Conservation (phyloP, 2,329 filamentous ascomycete genomes). For the Didymella keratinophila region DNA sequence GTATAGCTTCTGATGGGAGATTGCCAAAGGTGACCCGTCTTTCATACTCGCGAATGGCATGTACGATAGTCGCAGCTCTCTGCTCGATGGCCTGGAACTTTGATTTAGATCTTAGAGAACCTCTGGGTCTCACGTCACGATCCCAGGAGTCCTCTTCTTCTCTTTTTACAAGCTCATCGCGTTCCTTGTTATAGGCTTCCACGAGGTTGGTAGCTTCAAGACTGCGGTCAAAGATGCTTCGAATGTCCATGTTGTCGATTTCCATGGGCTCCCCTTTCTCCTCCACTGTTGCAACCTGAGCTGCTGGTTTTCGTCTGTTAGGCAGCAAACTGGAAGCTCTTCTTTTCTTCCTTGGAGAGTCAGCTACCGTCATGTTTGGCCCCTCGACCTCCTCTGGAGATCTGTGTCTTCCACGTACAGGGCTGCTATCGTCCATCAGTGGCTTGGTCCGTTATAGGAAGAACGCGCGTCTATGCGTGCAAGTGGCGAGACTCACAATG, state of each 20-base stretch:
- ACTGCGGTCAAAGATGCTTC: conserved; percentile 13
- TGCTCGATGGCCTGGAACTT: conserved; percentile 14
- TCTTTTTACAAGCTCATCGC: conserved; percentile 37
- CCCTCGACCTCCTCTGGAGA: conserved; percentile 35
- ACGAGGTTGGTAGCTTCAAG: neutral
- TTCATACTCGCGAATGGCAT: conserved; percentile 54
- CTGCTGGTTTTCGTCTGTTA: conserved; percentile 5
- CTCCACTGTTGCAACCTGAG: conserved; percentile 24
- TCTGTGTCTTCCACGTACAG: conserved; percentile 43
- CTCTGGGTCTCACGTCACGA: conserved; percentile 31
- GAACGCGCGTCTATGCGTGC: neutral
- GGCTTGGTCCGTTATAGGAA: too few species aligned
- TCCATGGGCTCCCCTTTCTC: conserved; percentile 16
- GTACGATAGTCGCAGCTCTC: conserved; percentile 51
- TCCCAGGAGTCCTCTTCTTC: conserved; percentile 51
- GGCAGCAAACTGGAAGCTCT: conserved; percentile 34
- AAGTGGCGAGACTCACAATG: conserved; percentile 34
- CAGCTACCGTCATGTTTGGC: conserved; percentile 39
- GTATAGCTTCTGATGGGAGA: conserved; percentile 52
- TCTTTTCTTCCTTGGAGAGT: conserved; percentile 48
- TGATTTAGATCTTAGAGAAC: conserved; percentile 5
- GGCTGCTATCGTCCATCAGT: conserved; percentile 31
- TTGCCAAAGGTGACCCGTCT: conserved; percentile 54
- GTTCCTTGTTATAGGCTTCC: conserved; percentile 30
- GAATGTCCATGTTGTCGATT: neutral